Conservation (phyloP, 2,329 filamentous ascomycete genomes). For the Orbilia blumenaviensis region DNA sequence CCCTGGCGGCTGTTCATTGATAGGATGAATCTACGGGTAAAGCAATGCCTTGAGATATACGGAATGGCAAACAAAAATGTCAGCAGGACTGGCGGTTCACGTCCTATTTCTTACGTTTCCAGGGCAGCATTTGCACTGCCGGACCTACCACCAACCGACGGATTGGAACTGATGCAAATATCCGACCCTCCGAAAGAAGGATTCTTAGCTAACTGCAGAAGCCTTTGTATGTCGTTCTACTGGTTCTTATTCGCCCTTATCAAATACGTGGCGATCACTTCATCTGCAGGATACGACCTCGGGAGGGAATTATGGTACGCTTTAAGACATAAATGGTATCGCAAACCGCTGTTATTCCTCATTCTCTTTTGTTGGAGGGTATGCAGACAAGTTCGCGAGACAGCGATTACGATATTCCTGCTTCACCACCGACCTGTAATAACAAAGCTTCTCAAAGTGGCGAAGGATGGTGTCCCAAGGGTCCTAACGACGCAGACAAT, state of each 20-base stretch:
- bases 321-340: constrained; percentile 57
- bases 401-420: constrained; percentile 59
- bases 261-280: constrained; percentile 60
- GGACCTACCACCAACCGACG: constrained; percentile 36
- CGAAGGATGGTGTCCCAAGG: constrained; percentile 55
- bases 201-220: constrained; percentile 31
- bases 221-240: constrained; percentile 44
- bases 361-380: constrained; percentile 59
- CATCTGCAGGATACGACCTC: constrained; percentile 60
- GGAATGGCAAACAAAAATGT: constrained; percentile 45
- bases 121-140: constrained; percentile 40
- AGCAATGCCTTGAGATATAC: constrained; percentile 54
- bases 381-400: constrained; percentile 59
- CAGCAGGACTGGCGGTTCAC: constrained; percentile 22
- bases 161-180: constrained; percentile 53
- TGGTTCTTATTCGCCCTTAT: constrained; percentile 57
- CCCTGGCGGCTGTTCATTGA: constrained; percentile 55
- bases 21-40: constrained; percentile 22
- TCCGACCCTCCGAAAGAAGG: constrained; percentile 11
- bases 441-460: constrained; percentile 59
- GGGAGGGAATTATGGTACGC: constrained; percentile 61
- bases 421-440: constrained; percentile 60
- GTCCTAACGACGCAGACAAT: constrained; percentile 58
- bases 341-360: constrained; percentile 56
- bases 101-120: constrained; percentile 41